Evolutionary conservation across 2,329 filamentous ascomycete genomes (phyloP), one percentile per base, ranked within the genome.

Genomic region (Aspergillus sojae): DNA sequence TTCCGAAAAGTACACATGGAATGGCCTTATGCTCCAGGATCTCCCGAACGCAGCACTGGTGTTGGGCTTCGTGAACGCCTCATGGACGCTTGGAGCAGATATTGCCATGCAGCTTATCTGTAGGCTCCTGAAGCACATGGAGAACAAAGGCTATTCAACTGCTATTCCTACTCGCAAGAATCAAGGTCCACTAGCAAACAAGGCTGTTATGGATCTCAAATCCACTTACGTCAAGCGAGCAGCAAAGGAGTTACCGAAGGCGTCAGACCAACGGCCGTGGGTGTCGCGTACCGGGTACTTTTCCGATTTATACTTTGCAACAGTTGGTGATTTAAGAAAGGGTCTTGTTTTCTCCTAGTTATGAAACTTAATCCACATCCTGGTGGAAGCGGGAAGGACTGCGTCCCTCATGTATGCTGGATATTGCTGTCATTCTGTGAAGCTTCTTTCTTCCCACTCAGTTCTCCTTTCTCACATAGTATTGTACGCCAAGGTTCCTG

Each of bases 31-130:
- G 70, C 59, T 77, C 23, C 73, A 77, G 57, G 76, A 76, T 50
- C 39, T 78, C 23, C 76, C 76, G 3, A 78, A 78, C 63, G 62
- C 72, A 19, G 61, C 66, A 11, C 69, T 74, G 30, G 63, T 74
- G 16, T 64, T 77, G 11, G 76, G 76, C 2, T 78, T 75, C 54
- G 69, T 70, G 5, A 71, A 75, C 45, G 70, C 70, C 1, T 71
- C 71, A 10, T 78, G 76, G 76, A 77, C 76, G 2, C 63, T 78
- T 14, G 75, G 75, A 4, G 74, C 71, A 4, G 76, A 78, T 54
- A 41, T 41, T n/a, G 39, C 39, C 39, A 41, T 41, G 39, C 39
- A 41, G 39, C 39, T 41, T 6, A 1, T n/a, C 7, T 7, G 39
- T 41, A 41, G 16, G 7, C 7, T 41, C 39, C 16, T 41, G 6